A percentile compares a stretch with the other conserved stretches of the same genome.
Conservation (phyloP, 192 early-diverging fungal genomes). For the Coemansia reversa region DNA sequence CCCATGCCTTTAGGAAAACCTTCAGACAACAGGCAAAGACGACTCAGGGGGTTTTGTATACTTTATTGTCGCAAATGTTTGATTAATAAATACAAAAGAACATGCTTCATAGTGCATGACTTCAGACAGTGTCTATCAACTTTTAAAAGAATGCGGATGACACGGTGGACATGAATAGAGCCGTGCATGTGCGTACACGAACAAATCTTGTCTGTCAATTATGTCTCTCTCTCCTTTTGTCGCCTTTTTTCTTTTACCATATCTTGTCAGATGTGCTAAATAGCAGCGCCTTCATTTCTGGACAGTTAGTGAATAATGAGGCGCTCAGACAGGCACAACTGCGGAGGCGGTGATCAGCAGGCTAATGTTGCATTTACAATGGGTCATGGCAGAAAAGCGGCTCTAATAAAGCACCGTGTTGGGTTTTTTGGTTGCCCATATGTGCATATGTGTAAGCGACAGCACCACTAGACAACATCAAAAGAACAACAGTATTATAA, state of each 20-base stretch:
- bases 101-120: background rate
- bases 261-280: background rate
- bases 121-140: background rate
- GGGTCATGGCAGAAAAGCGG: background rate
- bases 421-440: too few relatives aligned
- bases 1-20: background rate
- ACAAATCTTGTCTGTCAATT: background rate
- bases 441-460: too few relatives aligned
- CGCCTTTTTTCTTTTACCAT: background rate
- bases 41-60: background rate
- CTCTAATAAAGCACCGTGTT: too few relatives aligned
- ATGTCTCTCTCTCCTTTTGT: background rate
- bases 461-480: too few relatives aligned
- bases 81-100: background rate
- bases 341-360: background rate
- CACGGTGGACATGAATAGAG: constrained; percentile 1
- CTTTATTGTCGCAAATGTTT: background rate
- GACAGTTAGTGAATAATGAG: background rate
- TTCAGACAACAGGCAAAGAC: background rate
- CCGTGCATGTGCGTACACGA: background rate
- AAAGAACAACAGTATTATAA: too few relatives aligned
- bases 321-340: background rate
- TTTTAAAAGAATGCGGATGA: background rate
- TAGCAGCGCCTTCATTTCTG: background rate
- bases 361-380: background rate